A percentile compares a stretch with the other conserved stretches of the same genome.
These are phyloP conservation scores for Tolypocladium sp. DNA, from an alignment of 2,329 filamentous ascomycete genomes.

Conservation along the genomic window DNA sequence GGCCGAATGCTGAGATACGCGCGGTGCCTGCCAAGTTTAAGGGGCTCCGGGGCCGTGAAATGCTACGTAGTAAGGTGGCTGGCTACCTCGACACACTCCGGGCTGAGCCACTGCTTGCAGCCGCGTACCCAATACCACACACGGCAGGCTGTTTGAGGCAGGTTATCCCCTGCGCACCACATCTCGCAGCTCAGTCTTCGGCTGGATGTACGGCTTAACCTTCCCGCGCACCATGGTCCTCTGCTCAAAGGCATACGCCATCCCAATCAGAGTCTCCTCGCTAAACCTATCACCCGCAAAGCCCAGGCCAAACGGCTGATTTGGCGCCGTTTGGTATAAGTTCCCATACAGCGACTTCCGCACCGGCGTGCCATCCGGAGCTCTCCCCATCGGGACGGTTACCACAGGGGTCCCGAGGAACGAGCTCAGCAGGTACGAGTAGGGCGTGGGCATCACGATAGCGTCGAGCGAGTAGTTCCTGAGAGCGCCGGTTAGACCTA, in stretches of 20 bases:
- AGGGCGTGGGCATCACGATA: constrained; percentile 47
- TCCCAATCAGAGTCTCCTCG: constrained; percentile 52
- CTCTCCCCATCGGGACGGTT: constrained; percentile 54
- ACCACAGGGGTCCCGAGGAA: constrained; percentile 51
- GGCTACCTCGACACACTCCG: no score
- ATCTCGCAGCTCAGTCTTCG: constrained; percentile 19
- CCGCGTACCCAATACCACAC: no score
- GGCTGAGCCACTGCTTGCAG: no score
- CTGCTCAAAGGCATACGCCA: constrained; percentile 63
- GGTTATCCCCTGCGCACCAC: constrained; percentile 5
- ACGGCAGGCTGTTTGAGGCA: no score
- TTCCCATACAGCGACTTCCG: constrained; percentile 33
- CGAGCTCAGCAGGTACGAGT: constrained; percentile 38
- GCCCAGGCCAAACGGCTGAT: constrained; percentile 50
- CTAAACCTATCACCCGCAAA: constrained; percentile 54
- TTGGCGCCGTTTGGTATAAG: constrained; percentile 44
- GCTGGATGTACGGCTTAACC: constrained; percentile 18
- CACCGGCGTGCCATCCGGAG: constrained; percentile 37
- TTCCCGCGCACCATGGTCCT: constrained; percentile 25
- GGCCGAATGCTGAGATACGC: no score
- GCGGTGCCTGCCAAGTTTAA: no score
- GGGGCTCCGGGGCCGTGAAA: no score
- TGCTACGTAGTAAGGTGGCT: no score
- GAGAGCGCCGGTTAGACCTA: constrained; percentile 52
- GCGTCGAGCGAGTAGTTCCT: constrained; percentile 48